Percentiles rank a stretch among this genome's conserved stretches.
Conservation (phyloP, 2,329 filamentous ascomycete genomes). For the Purpureocillium lavendulum region DNA sequence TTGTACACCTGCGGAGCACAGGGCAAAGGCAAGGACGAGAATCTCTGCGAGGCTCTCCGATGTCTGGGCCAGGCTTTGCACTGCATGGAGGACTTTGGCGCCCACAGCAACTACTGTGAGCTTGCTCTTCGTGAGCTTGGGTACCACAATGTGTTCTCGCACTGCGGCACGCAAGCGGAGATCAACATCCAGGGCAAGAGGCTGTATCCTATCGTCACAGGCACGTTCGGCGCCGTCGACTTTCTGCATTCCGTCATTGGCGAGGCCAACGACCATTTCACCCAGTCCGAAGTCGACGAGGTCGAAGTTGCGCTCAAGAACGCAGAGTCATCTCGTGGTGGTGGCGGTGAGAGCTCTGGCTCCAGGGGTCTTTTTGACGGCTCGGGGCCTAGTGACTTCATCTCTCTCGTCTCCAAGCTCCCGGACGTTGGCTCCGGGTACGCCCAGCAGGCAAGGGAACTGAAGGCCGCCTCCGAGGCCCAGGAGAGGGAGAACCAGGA, state of each 20-base stretch:
- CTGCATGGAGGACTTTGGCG: constrained; percentile 71
- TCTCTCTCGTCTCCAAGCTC: constrained; percentile 65
- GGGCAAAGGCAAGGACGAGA: constrained; percentile 58
- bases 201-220: constrained; percentile 69
- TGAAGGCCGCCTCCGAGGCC: constrained; percentile 52
- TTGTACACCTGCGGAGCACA: constrained; percentile 60
- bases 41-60: constrained; percentile 72
- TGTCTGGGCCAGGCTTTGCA: constrained; percentile 71
- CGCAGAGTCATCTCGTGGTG: constrained; percentile 44
- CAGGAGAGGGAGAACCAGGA: constrained; percentile 52
- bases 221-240: constrained; percentile 70
- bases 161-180: constrained; percentile 59
- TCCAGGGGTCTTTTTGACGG: constrained; percentile 34
- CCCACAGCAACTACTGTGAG: constrained; percentile 79
- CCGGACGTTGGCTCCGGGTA: constrained; percentile 61
- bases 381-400: constrained; percentile 48
- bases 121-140: constrained; percentile 68
- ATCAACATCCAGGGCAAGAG: constrained; percentile 54
- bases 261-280: constrained; percentile 76
- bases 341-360: constrained; percentile 23
- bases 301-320: constrained; percentile 67
- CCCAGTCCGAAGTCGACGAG: constrained; percentile 76
- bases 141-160: constrained; percentile 72
- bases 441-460: constrained; percentile 54
- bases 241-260: constrained; percentile 73